Evolutionary conservation across 2,329 filamentous ascomycete species (phyloP), one percentile per base, ranked within the genome.

Genomic region (Claviceps paspali): DNA sequence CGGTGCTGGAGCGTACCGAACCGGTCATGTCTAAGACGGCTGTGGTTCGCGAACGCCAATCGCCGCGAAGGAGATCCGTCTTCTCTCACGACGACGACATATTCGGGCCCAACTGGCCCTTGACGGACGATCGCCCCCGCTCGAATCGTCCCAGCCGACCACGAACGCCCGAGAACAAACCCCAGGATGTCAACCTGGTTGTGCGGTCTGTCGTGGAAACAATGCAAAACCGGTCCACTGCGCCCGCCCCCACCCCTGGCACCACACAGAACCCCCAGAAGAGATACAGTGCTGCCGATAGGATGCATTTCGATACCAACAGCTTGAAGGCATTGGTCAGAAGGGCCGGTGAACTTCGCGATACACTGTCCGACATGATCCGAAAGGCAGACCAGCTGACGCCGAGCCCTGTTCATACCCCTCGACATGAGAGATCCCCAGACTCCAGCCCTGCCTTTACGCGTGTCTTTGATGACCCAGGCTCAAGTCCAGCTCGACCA

Each of bases 401-500:
- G 0, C 64, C 67, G 42, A 77, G 68, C 47, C 73, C 73, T 2
- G 62, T 61, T 7, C 55, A 62, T 21, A 74, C 68, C 1, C 65
- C 67, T 3, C 61, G 66, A 32, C 51, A 60, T 29, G 57, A 59
- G 30, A 57, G 61, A 7, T 56, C 59, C 18, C 53, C 59, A 26
- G 70, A 76, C 36, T 74, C 70, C 3, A 79, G 73, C 47, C 76
- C 76, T n/a, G 75, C 76, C 1, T 80, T 80, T 43, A 79, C 73
- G 3, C 62, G 71, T 18, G 73, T 80, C 27, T 80, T 80, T 47
- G 72, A 75, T 8, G 73, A 78, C 31, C 73, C 75, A 1, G 63
- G 64, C 28, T 62, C 68, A 10, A 76, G 66, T 41, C 69, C 73
- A 4, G 62, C 70, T 17, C 65, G 64, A 45, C 61, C 65, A 40